phyloP scores from a whole-genome alignment of 176 grass and related monocot species.

The Phoenix dactylifera region DNA sequence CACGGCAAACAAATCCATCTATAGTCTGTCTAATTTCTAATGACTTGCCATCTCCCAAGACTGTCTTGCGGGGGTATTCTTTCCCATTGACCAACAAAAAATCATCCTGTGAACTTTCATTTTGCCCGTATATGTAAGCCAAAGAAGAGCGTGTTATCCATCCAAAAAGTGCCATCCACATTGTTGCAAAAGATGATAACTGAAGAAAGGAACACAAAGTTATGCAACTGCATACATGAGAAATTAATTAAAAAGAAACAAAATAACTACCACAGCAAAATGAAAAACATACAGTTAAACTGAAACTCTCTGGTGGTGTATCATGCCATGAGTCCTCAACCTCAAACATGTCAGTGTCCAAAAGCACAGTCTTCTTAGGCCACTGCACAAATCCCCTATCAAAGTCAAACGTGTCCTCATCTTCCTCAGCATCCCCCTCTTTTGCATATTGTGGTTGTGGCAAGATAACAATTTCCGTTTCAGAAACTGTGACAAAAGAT shows the following conservation, averaged over 20 bases:
- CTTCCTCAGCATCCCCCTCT: constrained; percentile 17
- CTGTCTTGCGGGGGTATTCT: constrained; percentile 52
- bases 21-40: constrained; percentile 72
- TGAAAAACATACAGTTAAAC: constrained; percentile 43
- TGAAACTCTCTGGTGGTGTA: constrained; percentile 65
- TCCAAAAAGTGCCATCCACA: constrained; percentile 65
- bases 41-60: constrained; percentile 55
- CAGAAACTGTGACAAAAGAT: constrained; percentile 42
- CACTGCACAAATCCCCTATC: constrained; percentile 60
- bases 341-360: constrained; percentile 84
- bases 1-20: constrained; percentile 57
- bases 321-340: constrained; percentile 93
- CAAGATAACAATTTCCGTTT: constrained; percentile 67
- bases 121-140: constrained; percentile 59
- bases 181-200: constrained; percentile 67
- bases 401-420: constrained; percentile 40
- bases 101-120: constrained; percentile 38
- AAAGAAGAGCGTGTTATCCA: constrained; percentile 72
- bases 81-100: constrained; percentile 48
- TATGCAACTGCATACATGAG: too few relatives aligned
- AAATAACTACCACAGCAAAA: not conserved
- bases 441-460: constrained; percentile 26
- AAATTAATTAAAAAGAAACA: too few relatives aligned
- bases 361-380: constrained; percentile 68
- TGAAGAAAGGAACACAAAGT: constrained; percentile 25